Conservation (phyloP, 169 alveolate species). For the Plasmodium falciparum region DNA sequence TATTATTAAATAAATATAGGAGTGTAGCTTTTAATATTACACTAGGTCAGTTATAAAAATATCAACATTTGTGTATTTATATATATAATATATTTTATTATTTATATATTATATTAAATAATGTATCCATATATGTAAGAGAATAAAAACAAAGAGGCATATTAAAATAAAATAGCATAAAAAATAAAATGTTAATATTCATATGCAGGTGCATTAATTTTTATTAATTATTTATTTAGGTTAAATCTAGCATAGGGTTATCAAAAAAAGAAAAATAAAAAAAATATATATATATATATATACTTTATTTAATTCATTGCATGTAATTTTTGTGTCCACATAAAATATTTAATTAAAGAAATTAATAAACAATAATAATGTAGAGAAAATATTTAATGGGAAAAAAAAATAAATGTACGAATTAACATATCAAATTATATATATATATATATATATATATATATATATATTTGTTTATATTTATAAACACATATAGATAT, state of each 20-base stretch:
- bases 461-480: conserved; percentile 11
- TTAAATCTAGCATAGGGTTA: conserved; percentile 63
- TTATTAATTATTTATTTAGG: conserved; percentile 60
- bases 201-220: conserved; percentile 36
- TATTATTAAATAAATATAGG: too few relatives aligned
- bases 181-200: conserved; percentile 16
- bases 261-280: conserved; percentile 8
- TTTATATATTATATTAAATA: conserved; percentile 25
- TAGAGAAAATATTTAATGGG: conserved; percentile 20
- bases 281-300: too few relatives aligned
- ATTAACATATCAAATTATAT: not conserved
- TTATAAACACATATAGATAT: not conserved
- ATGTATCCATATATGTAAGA: conserved; percentile 7
- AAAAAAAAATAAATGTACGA: conserved; percentile 4
- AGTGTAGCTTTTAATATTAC: too few relatives aligned
- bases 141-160: too few relatives aligned
- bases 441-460: conserved; percentile 7
- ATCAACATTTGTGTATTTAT: conserved; percentile 3
- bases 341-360: conserved; percentile 18
- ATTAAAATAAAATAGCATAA: not conserved
- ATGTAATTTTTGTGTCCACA: conserved; percentile 63
- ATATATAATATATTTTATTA: conserved; percentile 11
- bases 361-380: conserved; percentile 18
- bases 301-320: conserved; percentile 27
- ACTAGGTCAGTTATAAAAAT: too few relatives aligned